A percentile compares a stretch with the other conserved stretches of the same genome.
Conservation (phyloP, 1,284 basidiomycete genomes). For the Heterobasidion occidentale region DNA sequence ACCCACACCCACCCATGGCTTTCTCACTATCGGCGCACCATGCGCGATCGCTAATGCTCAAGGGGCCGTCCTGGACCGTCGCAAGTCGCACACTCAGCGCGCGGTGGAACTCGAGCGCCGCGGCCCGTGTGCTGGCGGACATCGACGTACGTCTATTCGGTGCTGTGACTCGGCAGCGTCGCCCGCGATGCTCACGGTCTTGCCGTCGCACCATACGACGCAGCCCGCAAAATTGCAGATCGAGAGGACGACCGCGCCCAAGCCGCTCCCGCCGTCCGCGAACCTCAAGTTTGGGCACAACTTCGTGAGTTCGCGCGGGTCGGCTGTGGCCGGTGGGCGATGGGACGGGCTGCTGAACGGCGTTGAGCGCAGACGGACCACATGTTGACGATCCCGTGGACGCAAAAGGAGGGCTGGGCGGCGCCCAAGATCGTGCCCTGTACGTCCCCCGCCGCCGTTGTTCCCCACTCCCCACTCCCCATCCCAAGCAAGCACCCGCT, state of each 20-base stretch:
- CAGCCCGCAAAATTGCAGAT: not conserved
- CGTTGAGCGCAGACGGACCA: slow-evolving; percentile 67
- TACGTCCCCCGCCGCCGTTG: slow-evolving; percentile 18
- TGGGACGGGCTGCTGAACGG: not conserved
- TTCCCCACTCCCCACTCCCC: not conserved
- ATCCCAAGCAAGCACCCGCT: not conserved
- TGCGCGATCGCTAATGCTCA: not conserved
- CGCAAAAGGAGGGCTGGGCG: slow-evolving; percentile 69
- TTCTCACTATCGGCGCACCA: not conserved
- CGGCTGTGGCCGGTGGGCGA: not conserved
- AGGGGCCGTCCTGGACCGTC: not conserved
- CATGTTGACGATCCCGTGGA: slow-evolving; percentile 88
- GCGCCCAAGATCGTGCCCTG: slow-evolving; percentile 81
- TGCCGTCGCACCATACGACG: no score
- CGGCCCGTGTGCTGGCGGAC: not conserved
- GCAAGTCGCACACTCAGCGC: not conserved
- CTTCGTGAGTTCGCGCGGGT: not conserved
- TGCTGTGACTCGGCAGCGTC: not conserved
- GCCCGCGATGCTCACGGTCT: not conserved
- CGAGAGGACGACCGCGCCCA: not conserved
- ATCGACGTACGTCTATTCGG: not conserved
- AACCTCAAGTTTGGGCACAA: not conserved
- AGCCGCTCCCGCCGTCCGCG: not conserved
- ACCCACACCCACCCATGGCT: not conserved
- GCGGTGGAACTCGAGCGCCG: not conserved